Conservation (phyloP, 371 early-diverging fungal species). For the Syncephalastrum sp. region DNA sequence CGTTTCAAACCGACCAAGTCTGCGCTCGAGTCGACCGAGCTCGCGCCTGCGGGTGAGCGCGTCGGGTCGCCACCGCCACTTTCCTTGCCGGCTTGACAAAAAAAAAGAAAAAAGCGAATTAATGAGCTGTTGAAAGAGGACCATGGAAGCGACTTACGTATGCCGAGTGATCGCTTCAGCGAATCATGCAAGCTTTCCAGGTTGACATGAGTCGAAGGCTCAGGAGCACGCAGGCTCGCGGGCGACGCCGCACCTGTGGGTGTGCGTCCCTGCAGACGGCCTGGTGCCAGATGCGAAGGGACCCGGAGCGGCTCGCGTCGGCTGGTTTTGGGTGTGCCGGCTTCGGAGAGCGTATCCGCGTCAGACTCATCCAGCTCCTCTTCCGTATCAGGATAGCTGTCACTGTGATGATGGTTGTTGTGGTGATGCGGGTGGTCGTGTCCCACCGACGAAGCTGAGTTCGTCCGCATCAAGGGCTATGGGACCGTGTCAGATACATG, state of each 20-base stretch:
- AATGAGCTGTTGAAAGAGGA: too few relatives aligned
- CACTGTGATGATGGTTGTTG: slow-evolving; percentile 22
- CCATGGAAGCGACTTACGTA: slow-evolving; percentile 13
- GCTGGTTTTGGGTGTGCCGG: too few relatives aligned
- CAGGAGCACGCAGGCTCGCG: slow-evolving; percentile 28
- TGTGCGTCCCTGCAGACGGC: slow-evolving; percentile 13
- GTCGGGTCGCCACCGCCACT: slow-evolving; percentile 7
- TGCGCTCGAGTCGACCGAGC: slow-evolving; percentile 12
- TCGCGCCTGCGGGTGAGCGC: slow-evolving; percentile 20
- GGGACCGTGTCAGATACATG: neutral
- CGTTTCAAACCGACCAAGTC: slow-evolving; percentile 30
- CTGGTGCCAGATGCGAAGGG: neutral
- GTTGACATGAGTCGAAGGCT: slow-evolving; percentile 22
- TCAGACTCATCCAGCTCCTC: slow-evolving; percentile 48
- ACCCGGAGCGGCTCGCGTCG: too few relatives aligned
- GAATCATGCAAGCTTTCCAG: slow-evolving; percentile 47
- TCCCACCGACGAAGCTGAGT: slow-evolving; percentile 31
- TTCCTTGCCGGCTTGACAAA: too few relatives aligned
- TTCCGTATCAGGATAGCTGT: slow-evolving; percentile 57
- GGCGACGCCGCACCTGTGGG: slow-evolving; percentile 20
- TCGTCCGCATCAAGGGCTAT: slow-evolving; percentile 27
- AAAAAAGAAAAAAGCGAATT: too few relatives aligned
- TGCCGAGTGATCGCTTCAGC: slow-evolving; percentile 34
- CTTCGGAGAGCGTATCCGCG: slow-evolving; percentile 15
- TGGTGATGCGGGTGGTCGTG: slow-evolving; percentile 6